Percentiles rank a stretch among this genome's conserved stretches.
Conservation (phyloP, 1,284 basidiomycete species). For the Ustilago hordei region DNA sequence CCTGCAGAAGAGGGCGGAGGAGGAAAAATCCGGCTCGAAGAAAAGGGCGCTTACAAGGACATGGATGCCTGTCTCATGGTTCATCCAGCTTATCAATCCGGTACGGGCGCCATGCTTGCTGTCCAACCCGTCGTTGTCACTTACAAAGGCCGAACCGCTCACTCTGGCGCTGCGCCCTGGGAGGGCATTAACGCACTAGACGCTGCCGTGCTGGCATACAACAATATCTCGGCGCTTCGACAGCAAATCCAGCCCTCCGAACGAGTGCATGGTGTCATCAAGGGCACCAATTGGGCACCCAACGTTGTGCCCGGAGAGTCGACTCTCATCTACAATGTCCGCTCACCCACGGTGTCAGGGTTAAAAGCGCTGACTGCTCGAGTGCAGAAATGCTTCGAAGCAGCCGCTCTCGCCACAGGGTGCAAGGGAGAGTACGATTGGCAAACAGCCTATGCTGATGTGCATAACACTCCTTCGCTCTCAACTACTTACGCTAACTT, state of each 20-base stretch:
- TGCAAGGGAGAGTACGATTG: conserved; percentile 74
- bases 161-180: conserved; percentile 76
- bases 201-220: conserved; percentile 84
- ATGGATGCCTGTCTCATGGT: conserved; percentile 84
- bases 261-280: conserved; percentile 71
- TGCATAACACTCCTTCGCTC: conserved; percentile 58
- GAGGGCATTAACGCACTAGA: conserved; percentile 86
- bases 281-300: conserved; percentile 63
- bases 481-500: conserved; percentile 55
- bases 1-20: conserved; percentile 86
- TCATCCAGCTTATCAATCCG: conserved; percentile 71
- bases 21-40: conserved; percentile 80
- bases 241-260: conserved; percentile 78
- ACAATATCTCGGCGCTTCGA: conserved; percentile 78
- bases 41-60: conserved; percentile 79
- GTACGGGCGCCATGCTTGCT: conserved; percentile 74
- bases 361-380: conserved; percentile 74
- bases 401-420: conserved; percentile 78
- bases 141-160: conserved; percentile 59
- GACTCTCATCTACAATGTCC: conserved; percentile 77
- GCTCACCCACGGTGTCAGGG: conserved; percentile 76
- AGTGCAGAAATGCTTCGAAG: conserved; percentile 78
- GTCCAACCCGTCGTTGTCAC: conserved; percentile 50
- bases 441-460: conserved; percentile 66
- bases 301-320: conserved; percentile 82